Evolutionary conservation across 768 basidiomycete species (phyloP).

Genomic region (Paxillus rubicundulus): DNA sequence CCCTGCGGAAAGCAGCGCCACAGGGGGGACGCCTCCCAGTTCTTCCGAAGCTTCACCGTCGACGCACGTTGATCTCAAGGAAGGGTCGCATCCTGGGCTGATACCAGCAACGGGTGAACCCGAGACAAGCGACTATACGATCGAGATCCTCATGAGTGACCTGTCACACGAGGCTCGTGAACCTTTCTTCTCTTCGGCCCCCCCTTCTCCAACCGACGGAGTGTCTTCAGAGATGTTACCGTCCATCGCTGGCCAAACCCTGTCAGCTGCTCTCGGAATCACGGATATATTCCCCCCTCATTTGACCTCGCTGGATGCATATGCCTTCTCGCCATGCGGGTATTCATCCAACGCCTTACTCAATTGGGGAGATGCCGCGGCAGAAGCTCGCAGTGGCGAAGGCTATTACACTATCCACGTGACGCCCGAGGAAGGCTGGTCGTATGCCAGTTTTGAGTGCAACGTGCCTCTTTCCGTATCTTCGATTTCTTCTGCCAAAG

Average conservation of each 20-base stretch:
- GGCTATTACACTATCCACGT: conserved; percentile 99
- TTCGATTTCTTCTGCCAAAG: conserved; percentile 27
- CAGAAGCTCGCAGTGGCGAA: conserved; percentile 48
- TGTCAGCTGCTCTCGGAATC: conserved; percentile 78
- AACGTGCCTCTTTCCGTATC: conserved; percentile 72
- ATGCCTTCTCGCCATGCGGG: conserved; percentile 92
- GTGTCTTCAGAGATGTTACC: conserved; percentile 39
- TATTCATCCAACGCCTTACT: conserved; percentile 92
- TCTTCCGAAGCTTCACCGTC: conserved; percentile 15
- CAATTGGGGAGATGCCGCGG: conserved; percentile 46
- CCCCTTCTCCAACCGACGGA: conserved; percentile 47
- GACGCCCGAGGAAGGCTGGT: conserved; percentile 97
- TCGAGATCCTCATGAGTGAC: conserved; percentile 97
- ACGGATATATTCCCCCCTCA: conserved; percentile 75
- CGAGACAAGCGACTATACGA: conserved; percentile 68
- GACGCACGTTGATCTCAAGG: conserved; percentile 13
- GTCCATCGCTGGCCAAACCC: conserved; percentile 27
- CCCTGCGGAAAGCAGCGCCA: conserved; percentile 38
- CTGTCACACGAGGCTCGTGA: conserved; percentile 72
- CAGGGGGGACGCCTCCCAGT: conserved; percentile 22
- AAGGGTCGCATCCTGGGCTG: conserved; percentile 11
- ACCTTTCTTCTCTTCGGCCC: conserved; percentile 65
- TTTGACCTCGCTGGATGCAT: conserved; percentile 85
- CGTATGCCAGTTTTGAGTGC: conserved; percentile 98
- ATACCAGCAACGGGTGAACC: conserved; percentile 6